Conservation (phyloP, 2,329 filamentous ascomycete species). For the Balansia obtecta region DNA sequence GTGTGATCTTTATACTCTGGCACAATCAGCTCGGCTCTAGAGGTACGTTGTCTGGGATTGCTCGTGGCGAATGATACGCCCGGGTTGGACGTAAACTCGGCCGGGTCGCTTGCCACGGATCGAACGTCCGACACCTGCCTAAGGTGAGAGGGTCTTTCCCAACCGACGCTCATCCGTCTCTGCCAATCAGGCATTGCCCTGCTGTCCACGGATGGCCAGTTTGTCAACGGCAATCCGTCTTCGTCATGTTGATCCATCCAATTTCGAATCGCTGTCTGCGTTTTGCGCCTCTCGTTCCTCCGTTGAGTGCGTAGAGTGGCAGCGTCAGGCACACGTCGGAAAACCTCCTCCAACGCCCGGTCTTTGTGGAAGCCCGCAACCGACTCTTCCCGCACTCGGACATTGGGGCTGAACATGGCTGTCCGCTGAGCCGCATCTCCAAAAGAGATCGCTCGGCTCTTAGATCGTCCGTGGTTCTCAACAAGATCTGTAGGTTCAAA, state of each 20-base stretch:
- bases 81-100: conserved; percentile 45
- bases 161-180: conserved; percentile 39
- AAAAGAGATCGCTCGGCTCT: conserved; percentile 41
- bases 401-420: conserved; percentile 60
- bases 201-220: conserved; percentile 38
- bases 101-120: conserved; percentile 51
- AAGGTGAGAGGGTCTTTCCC: conserved; percentile 33
- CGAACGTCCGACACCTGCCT: conserved; percentile 42
- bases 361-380: conserved; percentile 84
- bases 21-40: conserved; percentile 20
- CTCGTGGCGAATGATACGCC: conserved; percentile 19
- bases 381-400: conserved; percentile 70
- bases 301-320: conserved; percentile 46
- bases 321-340: conserved; percentile 58
- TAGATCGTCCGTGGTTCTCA: conserved; percentile 49
- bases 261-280: conserved; percentile 68
- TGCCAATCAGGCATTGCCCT: conserved; percentile 33
- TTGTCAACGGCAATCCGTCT: conserved; percentile 30
- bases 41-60: conserved; percentile 22
- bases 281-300: conserved; percentile 55
- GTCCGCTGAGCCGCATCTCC: conserved; percentile 41
- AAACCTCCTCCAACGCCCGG: conserved; percentile 81
- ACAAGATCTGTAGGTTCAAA: conserved; percentile 79
- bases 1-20: conserved; percentile 48
- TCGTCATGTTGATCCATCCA: conserved; percentile 74